These are phyloP conservation scores for Sugiyamaella marilandica DNA, from an alignment of 805 yeast species.

Conservation along the genomic window DNA sequence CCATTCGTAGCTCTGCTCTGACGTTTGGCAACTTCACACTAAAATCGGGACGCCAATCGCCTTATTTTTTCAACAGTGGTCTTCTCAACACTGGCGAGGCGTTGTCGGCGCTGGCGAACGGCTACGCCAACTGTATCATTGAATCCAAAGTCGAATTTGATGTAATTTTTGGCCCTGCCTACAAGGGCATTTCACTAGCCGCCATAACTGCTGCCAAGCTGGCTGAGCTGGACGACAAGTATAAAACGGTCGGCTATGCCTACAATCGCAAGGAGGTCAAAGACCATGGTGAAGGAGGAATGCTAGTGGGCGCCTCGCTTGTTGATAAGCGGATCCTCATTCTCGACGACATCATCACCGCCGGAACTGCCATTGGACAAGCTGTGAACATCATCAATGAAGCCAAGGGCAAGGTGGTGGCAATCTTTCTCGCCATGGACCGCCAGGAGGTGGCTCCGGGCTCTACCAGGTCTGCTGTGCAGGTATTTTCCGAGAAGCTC, in stretches of 20 bases:
- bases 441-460: slow-evolving; percentile 82
- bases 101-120: slow-evolving; percentile 73
- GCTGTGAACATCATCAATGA: slow-evolving; percentile 72
- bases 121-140: slow-evolving; percentile 86
- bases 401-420: slow-evolving; percentile 72
- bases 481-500: slow-evolving; percentile 65
- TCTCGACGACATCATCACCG: slow-evolving; percentile 97
- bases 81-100: slow-evolving; percentile 75
- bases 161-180: slow-evolving; percentile 93
- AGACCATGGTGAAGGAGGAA: slow-evolving; percentile 98
- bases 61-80: slow-evolving; percentile 95
- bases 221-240: slow-evolving; percentile 79
- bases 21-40: slow-evolving; percentile 85
- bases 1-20: slow-evolving; percentile 76
- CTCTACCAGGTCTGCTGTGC: slow-evolving; percentile 72
- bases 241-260: slow-evolving; percentile 72
- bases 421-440: slow-evolving; percentile 86
- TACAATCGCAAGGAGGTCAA: slow-evolving; percentile 95
- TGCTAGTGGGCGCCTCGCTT: slow-evolving; percentile 79
- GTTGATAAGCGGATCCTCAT: slow-evolving; percentile 70
- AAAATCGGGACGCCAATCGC: slow-evolving; percentile 91
- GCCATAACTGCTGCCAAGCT: slow-evolving; percentile 89
- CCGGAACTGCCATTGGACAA: slow-evolving; percentile 96
- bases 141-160: slow-evolving; percentile 80
- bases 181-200: slow-evolving; percentile 94